These are phyloP conservation scores for Penicillium sp. DNA, from an alignment of 2,329 filamentous ascomycete species.

Conservation along the genomic window DNA sequence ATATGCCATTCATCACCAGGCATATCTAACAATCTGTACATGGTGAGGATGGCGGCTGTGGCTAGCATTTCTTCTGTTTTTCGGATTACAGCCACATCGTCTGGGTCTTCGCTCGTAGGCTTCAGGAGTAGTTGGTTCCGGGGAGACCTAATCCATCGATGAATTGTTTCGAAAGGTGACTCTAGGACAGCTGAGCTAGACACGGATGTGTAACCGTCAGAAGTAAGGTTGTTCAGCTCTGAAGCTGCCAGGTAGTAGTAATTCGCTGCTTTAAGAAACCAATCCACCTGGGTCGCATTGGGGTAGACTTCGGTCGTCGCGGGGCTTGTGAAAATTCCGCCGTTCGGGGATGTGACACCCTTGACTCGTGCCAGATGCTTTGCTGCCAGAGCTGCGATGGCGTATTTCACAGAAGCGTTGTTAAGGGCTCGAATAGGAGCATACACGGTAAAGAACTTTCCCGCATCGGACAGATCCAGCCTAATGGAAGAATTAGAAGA, in stretches of 20 bases:
- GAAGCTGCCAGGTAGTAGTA: constrained; percentile 62
- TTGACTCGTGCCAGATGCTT: constrained; percentile 41
- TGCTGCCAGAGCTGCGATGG: constrained; percentile 42
- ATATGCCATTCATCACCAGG: constrained; percentile 60
- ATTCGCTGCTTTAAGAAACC: constrained; percentile 61
- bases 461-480: constrained; percentile 43
- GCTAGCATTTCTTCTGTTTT: constrained; percentile 61
- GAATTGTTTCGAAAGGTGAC: constrained; percentile 32
- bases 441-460: constrained; percentile 41
- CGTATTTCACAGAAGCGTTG: constrained; percentile 35
- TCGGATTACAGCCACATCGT: constrained; percentile 33
- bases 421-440: constrained; percentile 41
- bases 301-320: constrained; percentile 56
- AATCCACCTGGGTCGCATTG: constrained; percentile 52
- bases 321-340: constrained; percentile 37
- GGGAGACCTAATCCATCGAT: constrained; percentile 25
- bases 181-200: constrained; percentile 34
- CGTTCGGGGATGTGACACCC: constrained; percentile 23
- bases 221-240: constrained; percentile 44
- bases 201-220: constrained; percentile 29
- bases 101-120: constrained; percentile 6
- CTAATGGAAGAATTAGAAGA: constrained; percentile 22
- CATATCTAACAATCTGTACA: constrained; percentile 65
- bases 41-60: constrained; percentile 61
- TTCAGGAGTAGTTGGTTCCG: constrained; percentile 9